Base-by-base conservation (phyloP, 1,139 yeast genomes). In the Taphrina deformans region DNA sequence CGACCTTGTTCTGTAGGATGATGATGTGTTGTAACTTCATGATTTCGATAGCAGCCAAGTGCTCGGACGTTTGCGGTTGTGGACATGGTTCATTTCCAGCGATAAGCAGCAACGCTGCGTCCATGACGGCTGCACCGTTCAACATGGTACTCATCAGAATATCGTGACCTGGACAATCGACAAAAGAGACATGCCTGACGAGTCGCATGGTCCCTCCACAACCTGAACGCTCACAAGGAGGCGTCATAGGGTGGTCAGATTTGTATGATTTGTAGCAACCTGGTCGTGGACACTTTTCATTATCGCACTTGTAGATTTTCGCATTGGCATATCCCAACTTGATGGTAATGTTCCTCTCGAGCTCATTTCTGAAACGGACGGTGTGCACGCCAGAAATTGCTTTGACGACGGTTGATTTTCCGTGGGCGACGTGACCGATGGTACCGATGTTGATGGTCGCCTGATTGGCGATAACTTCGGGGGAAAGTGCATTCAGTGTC, bases 61-160 rank as follows among this genome's bases (percentile, higher is more conserved):
- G 99, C 80, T 95, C 99, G 21, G 96, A 89, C 31, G 99, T 95
- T 82, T 95, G 99, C 53, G 99, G 99, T 82, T 95, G 99, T 69
- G 99, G 99, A 82, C 99, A 95, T 67, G 96, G 86, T 83, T 95
- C 99, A 77, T 95, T 95, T 78, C 98, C 99, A 46, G 99, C 99
- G 76, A 95, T 87, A 72, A 95, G 83, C 74, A 95, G 81, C 69
- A 95, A 82, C 14, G 99, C 99, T 67, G 99, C 99, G 79, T 95
- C 99, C 99, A 95, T 95, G 71, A 95, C 99, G 16, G 99, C 99
- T 48, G 99, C 99, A 77, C 99, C 99, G 60, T 98, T 92, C 85
- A 95, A 87, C 99, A 95, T 95, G 72, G 99, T 95, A 83, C 98
- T 91, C 99, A 95, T 95, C 77, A 95, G 87, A 82, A 95, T 93